Base-by-base conservation (phyloP, 768 basidiomycete species). In the Paxillus ammoniavirescens region DNA sequence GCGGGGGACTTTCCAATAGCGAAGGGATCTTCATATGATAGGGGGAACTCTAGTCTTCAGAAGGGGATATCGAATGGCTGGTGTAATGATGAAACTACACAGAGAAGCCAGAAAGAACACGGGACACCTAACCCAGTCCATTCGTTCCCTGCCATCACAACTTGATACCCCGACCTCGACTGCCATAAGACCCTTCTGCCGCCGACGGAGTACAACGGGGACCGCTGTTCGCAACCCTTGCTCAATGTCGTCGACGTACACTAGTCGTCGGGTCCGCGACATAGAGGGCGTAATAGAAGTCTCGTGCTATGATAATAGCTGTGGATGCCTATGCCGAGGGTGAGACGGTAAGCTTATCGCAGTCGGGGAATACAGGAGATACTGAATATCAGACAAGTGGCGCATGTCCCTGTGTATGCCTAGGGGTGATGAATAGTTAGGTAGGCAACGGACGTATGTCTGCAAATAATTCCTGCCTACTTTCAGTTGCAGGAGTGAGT, bases 241-340 rank as follows among this genome's bases (percentile, higher is more conserved):
- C 58, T 84, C 83, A 8, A 87, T 74, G 21, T 68, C 69, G 3
- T 63, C 70, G 1, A 70, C 66, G 3, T 73, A 57, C 56, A 37
- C 66, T 62, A 4, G 54, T 62, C n/a, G 54, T 54, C 44, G 69
- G 69, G 13, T 74, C 70, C 21, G 78, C 74, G 1, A 91, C 86
- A 28, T 83, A 80, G 52, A 98, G 73, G 1, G 83, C 75, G 63
- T 97, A 96, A 60, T 83, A 83, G 80, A 84, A 91, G 70, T 90
- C 86, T 57, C 88, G 81, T 5, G 86, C 71, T 68, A 92, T 78
- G 40, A 97, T 73, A 18, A 88, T 73, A 43, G 94, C 71, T 3
- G 77, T 77, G 23, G 86, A 77, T 36, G 74, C 66, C 18, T 77
- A 69, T 14, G 55, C 55, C 7, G 69, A 75, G 8, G 74, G 58